Evolutionary conservation across 768 basidiomycete genomes (phyloP), one percentile per base, ranked within the genome.

Genomic region (Phylloporus rhodoxanthus): DNA sequence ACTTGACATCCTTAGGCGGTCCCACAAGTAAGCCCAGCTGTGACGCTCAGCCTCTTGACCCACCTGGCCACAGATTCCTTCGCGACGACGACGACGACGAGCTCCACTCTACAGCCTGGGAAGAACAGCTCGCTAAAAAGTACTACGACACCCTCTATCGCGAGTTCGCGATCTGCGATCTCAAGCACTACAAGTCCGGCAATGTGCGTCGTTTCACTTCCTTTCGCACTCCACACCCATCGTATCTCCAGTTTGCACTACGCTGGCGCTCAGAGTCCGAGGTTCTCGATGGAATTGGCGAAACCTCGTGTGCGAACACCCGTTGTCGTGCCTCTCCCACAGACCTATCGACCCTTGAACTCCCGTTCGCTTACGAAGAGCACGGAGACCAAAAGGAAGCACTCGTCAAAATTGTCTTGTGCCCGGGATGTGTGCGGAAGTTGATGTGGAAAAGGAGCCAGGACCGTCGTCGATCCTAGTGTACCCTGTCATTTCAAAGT

Each of bases 131-230:
- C 23, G 94, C 95, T 0, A 74, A 77, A 53, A 94, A 93, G 59
- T 97, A 94, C 71, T 94, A 98, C 59, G 72, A 77, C 11, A 87
- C 71, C 56, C 79, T 98, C 3, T 96, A 91, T 65, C 86, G 91
- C 54, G 94, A 98, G 67, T 98, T 85, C 59, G 91, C 89, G 0
- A 73, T 93, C 19, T 92, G 90, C 62, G 91, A 97, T 68, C 72
- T 97, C 52, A 97, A 97, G 71, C 95, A 97, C 63, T 96, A 90
- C 75, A 96, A 92, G 71, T 83, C 87, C 0, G 89, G 91, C 14
- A 86, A 88, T 52, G 91, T 94, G 53, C 55, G 84, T 64, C 47
- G 8, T 40, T 2, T 47, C 41, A 5, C 20, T 8, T 8, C 9
- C 2, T n/a, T 17, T 30, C 19, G 28, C 48, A 29, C 26, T 28